phyloP scores from a whole-genome alignment of 1,139 yeast genomes.

The Neolecta irregularis region DNA sequence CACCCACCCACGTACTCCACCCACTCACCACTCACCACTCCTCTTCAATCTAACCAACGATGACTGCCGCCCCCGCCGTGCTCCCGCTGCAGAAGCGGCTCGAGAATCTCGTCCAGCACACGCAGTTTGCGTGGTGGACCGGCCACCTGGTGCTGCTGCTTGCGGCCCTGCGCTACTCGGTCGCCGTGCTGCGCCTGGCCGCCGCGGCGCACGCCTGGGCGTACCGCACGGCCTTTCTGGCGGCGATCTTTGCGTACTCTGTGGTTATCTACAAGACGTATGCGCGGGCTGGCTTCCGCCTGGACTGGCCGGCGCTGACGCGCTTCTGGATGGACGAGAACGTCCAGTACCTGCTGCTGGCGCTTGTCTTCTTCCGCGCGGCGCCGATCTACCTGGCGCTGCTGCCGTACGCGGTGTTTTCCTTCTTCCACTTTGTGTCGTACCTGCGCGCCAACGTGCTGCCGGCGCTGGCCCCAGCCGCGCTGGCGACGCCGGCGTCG shows the following conservation, averaged over 20 bases:
- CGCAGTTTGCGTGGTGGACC: conserved; percentile 19
- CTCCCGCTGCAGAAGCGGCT: no score
- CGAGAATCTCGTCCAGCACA: no score
- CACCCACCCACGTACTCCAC: no score
- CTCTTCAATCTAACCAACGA: no score
- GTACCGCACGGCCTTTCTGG: conserved; percentile 48
- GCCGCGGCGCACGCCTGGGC: conserved; percentile 28
- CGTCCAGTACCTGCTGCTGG: conserved; percentile 46
- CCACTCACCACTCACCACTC: no score
- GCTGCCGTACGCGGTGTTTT: conserved; percentile 51
- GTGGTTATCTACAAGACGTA: conserved; percentile 49
- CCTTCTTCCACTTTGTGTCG: conserved; percentile 57
- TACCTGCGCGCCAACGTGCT: conserved; percentile 50
- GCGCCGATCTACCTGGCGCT: conserved; percentile 40
- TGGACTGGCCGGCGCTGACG: conserved; percentile 22
- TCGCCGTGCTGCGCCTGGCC: conserved; percentile 30
- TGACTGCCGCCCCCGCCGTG: no score
- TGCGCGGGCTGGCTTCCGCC: conserved; percentile 10
- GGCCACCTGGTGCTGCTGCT: conserved; percentile 58
- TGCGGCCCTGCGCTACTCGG: conserved; percentile 38
- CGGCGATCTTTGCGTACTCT: conserved; percentile 61
- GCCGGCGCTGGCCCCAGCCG: conserved; percentile 44
- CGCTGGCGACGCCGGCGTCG: conserved; percentile 3
- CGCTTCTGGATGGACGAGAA: conserved; percentile 44
- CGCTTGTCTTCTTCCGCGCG: conserved; percentile 41